Conservation (phyloP, 495 filamentous ascomycete genomes). For the Talaromyces borbonicus region DNA sequence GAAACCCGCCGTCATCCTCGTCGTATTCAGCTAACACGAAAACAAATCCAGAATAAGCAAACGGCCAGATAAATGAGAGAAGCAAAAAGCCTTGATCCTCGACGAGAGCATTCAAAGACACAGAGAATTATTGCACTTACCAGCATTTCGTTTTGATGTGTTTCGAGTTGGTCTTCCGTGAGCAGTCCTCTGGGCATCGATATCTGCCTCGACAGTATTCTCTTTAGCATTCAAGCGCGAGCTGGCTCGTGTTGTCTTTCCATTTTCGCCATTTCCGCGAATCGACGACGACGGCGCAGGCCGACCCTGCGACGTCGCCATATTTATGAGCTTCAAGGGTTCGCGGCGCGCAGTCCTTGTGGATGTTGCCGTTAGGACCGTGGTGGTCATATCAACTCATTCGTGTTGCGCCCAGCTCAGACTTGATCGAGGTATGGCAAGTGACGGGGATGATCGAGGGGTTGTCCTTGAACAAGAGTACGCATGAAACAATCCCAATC, state of each 20-base stretch:
- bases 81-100: background rate
- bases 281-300: conserved; percentile 20
- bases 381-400: conserved; percentile 36
- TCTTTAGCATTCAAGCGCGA: conserved; percentile 34
- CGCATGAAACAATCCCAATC: too few species aligned
- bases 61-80: background rate
- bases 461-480: background rate
- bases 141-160: conserved; percentile 33
- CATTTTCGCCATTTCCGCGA: conserved; percentile 18
- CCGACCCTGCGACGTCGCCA: conserved; percentile 36
- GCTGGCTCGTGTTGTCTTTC: conserved; percentile 24
- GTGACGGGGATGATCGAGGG: background rate
- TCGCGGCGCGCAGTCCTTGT: conserved; percentile 37
- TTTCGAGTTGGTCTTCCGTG: conserved; percentile 11
- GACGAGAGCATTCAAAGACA: background rate
- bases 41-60: conserved; percentile 9
- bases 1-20: conserved; percentile 46
- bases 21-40: conserved; percentile 32
- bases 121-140: conserved; percentile 24
- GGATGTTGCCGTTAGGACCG: conserved; percentile 29
- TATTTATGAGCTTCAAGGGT: conserved; percentile 32
- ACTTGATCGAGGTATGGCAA: background rate
- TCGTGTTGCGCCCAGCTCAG: background rate
- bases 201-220: conserved; percentile 8
- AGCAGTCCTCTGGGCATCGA: conserved; percentile 2